phyloP scores from a whole-genome alignment of 768 basidiomycete species.

The Mycena venus region DNA sequence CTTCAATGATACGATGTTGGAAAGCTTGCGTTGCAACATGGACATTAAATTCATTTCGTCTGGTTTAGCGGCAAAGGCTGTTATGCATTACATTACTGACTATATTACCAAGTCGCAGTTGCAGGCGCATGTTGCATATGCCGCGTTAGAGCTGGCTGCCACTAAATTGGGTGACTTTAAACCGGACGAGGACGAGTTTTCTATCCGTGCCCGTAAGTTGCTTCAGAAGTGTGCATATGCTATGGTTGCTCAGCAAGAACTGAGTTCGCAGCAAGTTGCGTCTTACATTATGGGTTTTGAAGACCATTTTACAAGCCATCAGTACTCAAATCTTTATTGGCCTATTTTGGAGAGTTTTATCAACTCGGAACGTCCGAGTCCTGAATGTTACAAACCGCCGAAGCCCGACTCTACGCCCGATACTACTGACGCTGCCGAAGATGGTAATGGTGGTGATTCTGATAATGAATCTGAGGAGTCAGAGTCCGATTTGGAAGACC shows the following conservation, averaged over 20 bases:
- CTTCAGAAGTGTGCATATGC: neutral
- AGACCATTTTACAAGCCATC: neutral
- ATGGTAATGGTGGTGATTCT: too few relatives aligned
- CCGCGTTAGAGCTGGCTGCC: too few relatives aligned
- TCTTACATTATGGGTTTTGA: too few relatives aligned
- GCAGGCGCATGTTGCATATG: neutral
- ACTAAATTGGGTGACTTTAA: too few relatives aligned
- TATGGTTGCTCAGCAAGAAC: neutral
- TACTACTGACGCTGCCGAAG: too few relatives aligned
- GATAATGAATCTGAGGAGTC: too few relatives aligned
- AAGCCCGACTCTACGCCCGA: too few relatives aligned
- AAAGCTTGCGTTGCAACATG: neutral
- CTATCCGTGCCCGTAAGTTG: neutral
- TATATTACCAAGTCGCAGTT: neutral
- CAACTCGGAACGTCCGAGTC: neutral
- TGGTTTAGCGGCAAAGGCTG: neutral
- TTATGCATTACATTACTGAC: neutral
- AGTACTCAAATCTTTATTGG: neutral
- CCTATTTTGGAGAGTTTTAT: neutral
- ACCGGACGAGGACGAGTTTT: too few relatives aligned
- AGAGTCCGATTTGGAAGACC: too few relatives aligned
- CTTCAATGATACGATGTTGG: neutral
- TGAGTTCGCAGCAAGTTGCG: neutral
- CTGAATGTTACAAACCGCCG: constrained; percentile 4
- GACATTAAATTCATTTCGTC: constrained; percentile 9